Conservation (phyloP, 352 stramenopile species). For the Stramenopiles sp. region DNA sequence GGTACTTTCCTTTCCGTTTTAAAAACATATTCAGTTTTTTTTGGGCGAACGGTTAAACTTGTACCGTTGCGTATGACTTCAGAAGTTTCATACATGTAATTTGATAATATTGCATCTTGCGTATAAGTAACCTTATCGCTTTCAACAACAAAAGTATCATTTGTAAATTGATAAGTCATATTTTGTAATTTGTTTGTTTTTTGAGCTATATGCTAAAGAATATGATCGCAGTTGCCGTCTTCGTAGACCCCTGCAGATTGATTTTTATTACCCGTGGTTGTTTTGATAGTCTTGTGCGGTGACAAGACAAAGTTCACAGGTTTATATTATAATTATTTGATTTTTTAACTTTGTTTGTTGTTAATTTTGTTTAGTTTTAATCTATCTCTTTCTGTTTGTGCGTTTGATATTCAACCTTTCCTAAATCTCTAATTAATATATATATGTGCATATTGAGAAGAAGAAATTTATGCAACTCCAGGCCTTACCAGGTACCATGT, state of each 20-base stretch:
- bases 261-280: not conserved
- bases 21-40: constrained; percentile 80
- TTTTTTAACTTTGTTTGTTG: too few relatives aligned
- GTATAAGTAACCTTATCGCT: constrained; percentile 86
- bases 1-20: constrained; percentile 84
- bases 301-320: too few relatives aligned
- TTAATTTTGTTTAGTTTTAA: too few relatives aligned
- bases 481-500: too few relatives aligned
- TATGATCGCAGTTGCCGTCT: constrained; percentile 3
- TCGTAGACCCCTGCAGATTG: not conserved
- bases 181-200: not conserved
- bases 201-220: not conserved
- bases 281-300: not conserved
- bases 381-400: too few relatives aligned
- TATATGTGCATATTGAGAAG: too few relatives aligned
- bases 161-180: constrained; percentile 12
- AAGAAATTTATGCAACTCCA: too few relatives aligned
- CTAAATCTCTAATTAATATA: too few relatives aligned
- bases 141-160: constrained; percentile 77
- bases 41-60: constrained; percentile 26
- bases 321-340: too few relatives aligned
- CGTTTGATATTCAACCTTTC: too few relatives aligned
- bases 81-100: constrained; percentile 80
- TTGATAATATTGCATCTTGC: constrained; percentile 77
- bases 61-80: constrained; percentile 51